Base-by-base conservation (phyloP, 768 basidiomycete genomes). In the Amanita subjunquillea region DNA sequence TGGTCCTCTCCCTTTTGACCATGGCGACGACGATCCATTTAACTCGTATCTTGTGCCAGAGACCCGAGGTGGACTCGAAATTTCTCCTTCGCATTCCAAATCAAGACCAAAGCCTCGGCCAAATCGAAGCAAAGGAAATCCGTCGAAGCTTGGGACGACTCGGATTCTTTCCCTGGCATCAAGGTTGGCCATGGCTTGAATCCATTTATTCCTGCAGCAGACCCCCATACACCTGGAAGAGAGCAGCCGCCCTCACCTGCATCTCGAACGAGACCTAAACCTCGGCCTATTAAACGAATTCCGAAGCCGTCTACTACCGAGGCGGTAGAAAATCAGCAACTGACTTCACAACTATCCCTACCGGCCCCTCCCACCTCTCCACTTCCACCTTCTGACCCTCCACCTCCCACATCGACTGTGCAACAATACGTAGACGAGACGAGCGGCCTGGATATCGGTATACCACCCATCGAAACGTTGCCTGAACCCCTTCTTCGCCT, bases 11-110 rank as follows among this genome's bases (percentile, higher is more conserved):
- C 9, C 44, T 3, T 41, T 47, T 23, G 46, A 34, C 38, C 72
- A 75, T 9, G 59, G 77, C 3, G 76, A 79, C 9, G 77, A 78
- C 55, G 20, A 20, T 5, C 58, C 78, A 15, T 51, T 34, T 12
- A 12, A 36, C 9, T 32, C 51, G 23, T 34, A 46, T 36, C 23
- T 46, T 20, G 65, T 63, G 22, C 73, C 72, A 6, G 75, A 46
- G 29, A 17, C 4, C 15, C 29, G 75, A 36, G 67, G 64, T 4
- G 70, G 71, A 3, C 72, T 73, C 27, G 71, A 73, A 38, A 60
- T 5, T 3, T 6, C 30, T 20, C 20, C 17, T 73, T 49, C 55
- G 59, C 36, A 7, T 2, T 59, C 65, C 48, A 69, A 63, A 53
- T 58, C 66, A 20, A 66, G 63, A 52, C 58, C 65, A 22, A 66